Evolutionary conservation across 495 filamentous ascomycete genomes (phyloP).

Genomic region (Talaromyces adpressus): DNA sequence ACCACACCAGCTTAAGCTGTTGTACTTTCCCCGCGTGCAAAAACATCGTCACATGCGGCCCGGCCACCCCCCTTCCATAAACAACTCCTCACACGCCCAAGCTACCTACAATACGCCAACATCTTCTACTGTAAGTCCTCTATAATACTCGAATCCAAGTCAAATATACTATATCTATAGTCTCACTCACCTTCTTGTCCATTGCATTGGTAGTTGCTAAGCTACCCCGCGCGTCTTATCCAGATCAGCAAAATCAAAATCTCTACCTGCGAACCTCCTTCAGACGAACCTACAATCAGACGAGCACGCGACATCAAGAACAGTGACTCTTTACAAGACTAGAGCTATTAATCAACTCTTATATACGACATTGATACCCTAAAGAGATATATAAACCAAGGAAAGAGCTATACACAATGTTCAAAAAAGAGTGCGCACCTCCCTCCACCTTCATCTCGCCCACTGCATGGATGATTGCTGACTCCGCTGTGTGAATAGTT

Average conservation of each 20-base stretch:
- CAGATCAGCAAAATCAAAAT: not conserved
- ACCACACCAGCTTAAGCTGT: not conserved
- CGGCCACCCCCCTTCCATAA: not conserved
- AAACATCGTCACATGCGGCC: constrained; percentile 4
- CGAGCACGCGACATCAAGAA: not conserved
- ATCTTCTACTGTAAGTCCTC: not conserved
- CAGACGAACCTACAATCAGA: not conserved
- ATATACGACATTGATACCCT: not conserved
- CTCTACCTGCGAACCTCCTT: not conserved
- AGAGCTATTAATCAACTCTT: not conserved
- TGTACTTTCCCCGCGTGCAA: not conserved
- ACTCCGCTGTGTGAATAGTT: constrained; percentile 33
- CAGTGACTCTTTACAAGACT: not conserved
- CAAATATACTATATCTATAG: not conserved
- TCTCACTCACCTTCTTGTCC: not conserved
- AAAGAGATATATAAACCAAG: not conserved
- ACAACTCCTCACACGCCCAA: not conserved
- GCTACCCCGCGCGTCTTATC: not conserved
- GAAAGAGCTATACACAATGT: not conserved
- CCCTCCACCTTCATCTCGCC: not conserved
- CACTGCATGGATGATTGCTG: not conserved
- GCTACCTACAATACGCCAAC: not conserved
- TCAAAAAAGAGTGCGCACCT: constrained; percentile 5
- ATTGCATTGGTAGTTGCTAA: not conserved
- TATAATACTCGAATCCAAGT: not conserved